Base-by-base conservation (phyloP, 2,329 filamentous ascomycete genomes). In the Alternaria ventricosa region DNA sequence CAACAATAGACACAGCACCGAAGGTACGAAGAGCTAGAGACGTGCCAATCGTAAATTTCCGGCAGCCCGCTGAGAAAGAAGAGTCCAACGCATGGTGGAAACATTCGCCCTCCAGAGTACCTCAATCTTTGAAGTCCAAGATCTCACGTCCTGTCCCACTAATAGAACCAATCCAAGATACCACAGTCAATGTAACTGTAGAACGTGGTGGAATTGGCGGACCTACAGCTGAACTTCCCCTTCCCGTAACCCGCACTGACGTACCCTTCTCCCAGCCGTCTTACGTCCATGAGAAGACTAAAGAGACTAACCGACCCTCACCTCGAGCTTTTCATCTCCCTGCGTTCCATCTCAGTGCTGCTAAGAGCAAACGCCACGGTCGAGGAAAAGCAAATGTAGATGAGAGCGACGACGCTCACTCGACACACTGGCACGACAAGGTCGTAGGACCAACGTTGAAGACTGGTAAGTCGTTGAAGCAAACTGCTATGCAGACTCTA, bases 91-190 rank as follows among this genome's bases (percentile, higher is more conserved):
- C 49, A 6, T 55, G 60, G 60, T 66, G 60, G 63, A 65, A 55
- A 45, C 22, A 53, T 46, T 49, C 27, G 30, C 36, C 56, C 3
- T 36, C 50, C 54, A 62, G 62, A 47, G 44, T 55, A 6, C 59
- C 59, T 20, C 36, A 28, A 5, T 30, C 50, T 1, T 51, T 74
- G 6, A 77, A 77, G 54, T 54, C 67, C 3, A 68, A 69, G 12
- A 77, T 78, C 15, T 75, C 73, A 7, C 53, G 49, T 5, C 71
- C 71, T 1, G 41, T 57, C 1, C 72, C 71, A 4, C 60, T 73
- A 13, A 54, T 67, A 23, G 58, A 56, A 5, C 46, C 58, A 22
- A 25, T 55, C 12, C 15, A 60, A 41, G 53, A 55, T 9, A 22
- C 27, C 8, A 44, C 60, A 15, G 65, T 56, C 2, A 74, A 75